Base-by-base conservation (phyloP, 2,329 filamentous ascomycete species). In the Diaporthe velutina region DNA sequence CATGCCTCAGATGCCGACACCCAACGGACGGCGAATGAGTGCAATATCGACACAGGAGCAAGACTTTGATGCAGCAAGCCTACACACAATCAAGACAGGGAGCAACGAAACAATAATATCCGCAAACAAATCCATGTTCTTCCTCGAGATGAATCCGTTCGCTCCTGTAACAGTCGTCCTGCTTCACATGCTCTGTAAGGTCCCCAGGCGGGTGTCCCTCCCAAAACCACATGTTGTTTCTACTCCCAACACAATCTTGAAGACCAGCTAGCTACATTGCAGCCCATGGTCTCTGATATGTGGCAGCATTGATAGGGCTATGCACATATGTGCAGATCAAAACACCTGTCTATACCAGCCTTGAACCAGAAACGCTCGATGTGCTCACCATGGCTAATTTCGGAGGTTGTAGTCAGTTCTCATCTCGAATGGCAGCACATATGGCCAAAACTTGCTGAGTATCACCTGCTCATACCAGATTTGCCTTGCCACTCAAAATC, bases 181-280 rank as follows among this genome's bases (percentile, higher is more conserved):
- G 72, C 81, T 89, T 17, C 88, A 89, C 76, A 86, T 87, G 45
- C 87, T 88, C 67, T 87, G 61, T 67, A 67, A 50, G 61, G 8
- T 28, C 33, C 40, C 61, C 45, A 42, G 19, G n/a, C 30, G 12
- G 28, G 38, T 25, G 4, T 38, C 12, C 19, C 15, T 52, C n/a
- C 6, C 6, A 5, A 48, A 38, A 52, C 33, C 17, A 38, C 19
- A 38, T 13, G 22, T 25, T 6, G 8, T n/a, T 6, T 15, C 30
- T 67, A 12, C 22, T n/a, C n/a, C n/a, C n/a, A n/a, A n/a, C n/a
- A n/a, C n/a, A n/a, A n/a, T n/a, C n/a, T n/a, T n/a, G n/a, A n/a
- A 17, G 40, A 19, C 40, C 12, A 15, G 30, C 28, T 50, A 66
- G 42, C 30, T 25, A n/a, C 42, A 19, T 50, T 66, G 30, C 10